A percentile compares a stretch with the other conserved stretches of the same genome.
phyloP scores from a whole-genome alignment of 768 basidiomycete species.

The Phlegmacium glaucopus region DNA sequence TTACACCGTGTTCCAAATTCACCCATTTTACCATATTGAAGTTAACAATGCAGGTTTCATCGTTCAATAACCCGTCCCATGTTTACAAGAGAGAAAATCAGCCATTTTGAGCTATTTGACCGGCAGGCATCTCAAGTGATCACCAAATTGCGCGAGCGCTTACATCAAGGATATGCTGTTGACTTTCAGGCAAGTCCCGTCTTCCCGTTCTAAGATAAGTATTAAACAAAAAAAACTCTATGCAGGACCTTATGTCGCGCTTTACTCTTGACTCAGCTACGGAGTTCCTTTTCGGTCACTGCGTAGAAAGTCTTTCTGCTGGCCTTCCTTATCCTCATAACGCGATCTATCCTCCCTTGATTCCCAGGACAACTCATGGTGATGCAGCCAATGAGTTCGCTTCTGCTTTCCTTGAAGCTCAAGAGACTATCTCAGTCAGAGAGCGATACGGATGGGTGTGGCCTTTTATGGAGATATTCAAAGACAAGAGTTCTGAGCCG shows the following conservation, averaged over 20 bases:
- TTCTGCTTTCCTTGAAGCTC: conserved; percentile 45
- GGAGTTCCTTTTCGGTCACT: conserved; percentile 62
- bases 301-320: conserved; percentile 49
- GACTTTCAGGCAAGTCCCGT: conserved; percentile 49
- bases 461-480: conserved; percentile 48
- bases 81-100: conserved; percentile 57
- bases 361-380: conserved; percentile 20
- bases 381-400: conserved; percentile 42
- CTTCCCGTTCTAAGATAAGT: neutral
- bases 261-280: conserved; percentile 68
- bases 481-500: conserved; percentile 41
- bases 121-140: conserved; percentile 46
- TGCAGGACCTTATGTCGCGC: conserved; percentile 52
- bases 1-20: neutral
- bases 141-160: conserved; percentile 41
- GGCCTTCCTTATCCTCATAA: conserved; percentile 53
- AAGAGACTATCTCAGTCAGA: conserved; percentile 39
- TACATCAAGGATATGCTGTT: conserved; percentile 47
- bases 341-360: conserved; percentile 19
- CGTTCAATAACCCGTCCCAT: conserved; percentile 64
- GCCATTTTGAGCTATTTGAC: conserved; percentile 60
- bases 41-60: conserved; percentile 42
- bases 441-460: conserved; percentile 46
- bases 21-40: neutral
- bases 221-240: neutral